Base-by-base conservation (phyloP, 2,329 filamentous ascomycete species). In the Monosporascus sp. region DNA sequence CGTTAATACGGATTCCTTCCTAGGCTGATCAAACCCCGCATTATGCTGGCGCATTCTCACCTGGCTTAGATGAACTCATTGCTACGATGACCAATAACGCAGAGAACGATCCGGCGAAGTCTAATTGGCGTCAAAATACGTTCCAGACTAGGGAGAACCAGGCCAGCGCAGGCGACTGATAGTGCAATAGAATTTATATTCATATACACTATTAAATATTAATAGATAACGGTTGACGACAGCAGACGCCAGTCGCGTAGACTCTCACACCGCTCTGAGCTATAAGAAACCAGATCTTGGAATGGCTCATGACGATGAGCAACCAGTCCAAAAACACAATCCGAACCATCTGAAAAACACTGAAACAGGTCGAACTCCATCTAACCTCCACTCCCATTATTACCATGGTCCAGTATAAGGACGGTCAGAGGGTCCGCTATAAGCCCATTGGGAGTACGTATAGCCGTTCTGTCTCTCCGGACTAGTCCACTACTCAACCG, bases 371-470 rank as follows among this genome's bases (percentile, higher is more conserved):
- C 31, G 31, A 5, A 35, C 31, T 35, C 31, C 31, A 43, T 43
- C 17, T 20, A 9, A 6, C 5, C 8, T 43, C 18, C 8, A 15
- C 24, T 14, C 18, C 17, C 9, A 35, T 35, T 35, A 24, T 39
- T 17, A 48, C 48, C 8, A 61, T 61, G 59, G 56, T 55, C 7
- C 53, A 50, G 43, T 60, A 57, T 22, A 54, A 55, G 51, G 58
- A 58, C 39, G 56, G 59, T n/a, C 52, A 58, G 48, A 56, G 44
- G 52, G 59, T 58, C 31, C 53, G 38, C 7, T 59, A 59, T 18
- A 59, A 59, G 47, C 52, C 58, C 15, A 38, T 57, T 22, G 56
- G 58, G n/a, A 51, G 58, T 55, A 17, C 49, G 57, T 53, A 48
- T 5, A 44, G 6, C 18, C 20, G 3, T 20, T 7, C 2, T 6